Evolutionary conservation across 345 rosid species (phyloP).

Genomic region (Chamaenerion angustifolium): DNA sequence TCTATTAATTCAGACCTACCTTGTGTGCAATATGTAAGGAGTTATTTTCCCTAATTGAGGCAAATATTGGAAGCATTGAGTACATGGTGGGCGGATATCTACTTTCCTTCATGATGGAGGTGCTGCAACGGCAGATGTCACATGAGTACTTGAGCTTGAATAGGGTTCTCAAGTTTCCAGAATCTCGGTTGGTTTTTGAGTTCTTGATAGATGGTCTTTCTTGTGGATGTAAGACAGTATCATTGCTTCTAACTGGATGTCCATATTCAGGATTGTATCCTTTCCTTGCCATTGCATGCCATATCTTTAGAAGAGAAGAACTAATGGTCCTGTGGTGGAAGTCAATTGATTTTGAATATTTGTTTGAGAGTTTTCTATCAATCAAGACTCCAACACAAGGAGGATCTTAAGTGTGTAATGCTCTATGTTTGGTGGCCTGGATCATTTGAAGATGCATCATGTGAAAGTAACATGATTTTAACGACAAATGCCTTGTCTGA

Average conservation of each 20-base stretch:
- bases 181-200: slow-evolving; percentile 43
- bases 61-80: too few relatives aligned
- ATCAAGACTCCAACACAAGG: slow-evolving; percentile 58
- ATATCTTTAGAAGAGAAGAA: slow-evolving; percentile 58
- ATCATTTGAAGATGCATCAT: slow-evolving; percentile 79
- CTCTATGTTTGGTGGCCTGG: slow-evolving; percentile 99
- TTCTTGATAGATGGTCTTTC: slow-evolving; percentile 59
- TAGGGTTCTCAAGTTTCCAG: slow-evolving; percentile 51
- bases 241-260: slow-evolving; percentile 55
- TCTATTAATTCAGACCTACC: slow-evolving; percentile 53
- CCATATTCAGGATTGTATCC: slow-evolving; percentile 88
- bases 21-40: slow-evolving; percentile 65
- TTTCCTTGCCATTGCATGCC: slow-evolving; percentile 77
- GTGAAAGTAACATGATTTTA: too few relatives aligned
- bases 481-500: too few relatives aligned
- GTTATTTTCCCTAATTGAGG: slow-evolving; percentile 44
- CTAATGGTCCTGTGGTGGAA: slow-evolving; percentile 85
- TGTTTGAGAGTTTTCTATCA: too few relatives aligned
- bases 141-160: slow-evolving; percentile 65
- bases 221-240: slow-evolving; percentile 60
- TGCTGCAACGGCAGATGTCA: slow-evolving; percentile 51
- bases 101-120: slow-evolving; percentile 64
- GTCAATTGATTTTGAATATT: slow-evolving; percentile 59
- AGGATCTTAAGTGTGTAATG: slow-evolving; percentile 72
- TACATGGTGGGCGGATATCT: slow-evolving; percentile 66